Evolutionary conservation across 2,329 filamentous ascomycete species (phyloP).

Genomic region (Fusarium keratoplasticum): DNA sequence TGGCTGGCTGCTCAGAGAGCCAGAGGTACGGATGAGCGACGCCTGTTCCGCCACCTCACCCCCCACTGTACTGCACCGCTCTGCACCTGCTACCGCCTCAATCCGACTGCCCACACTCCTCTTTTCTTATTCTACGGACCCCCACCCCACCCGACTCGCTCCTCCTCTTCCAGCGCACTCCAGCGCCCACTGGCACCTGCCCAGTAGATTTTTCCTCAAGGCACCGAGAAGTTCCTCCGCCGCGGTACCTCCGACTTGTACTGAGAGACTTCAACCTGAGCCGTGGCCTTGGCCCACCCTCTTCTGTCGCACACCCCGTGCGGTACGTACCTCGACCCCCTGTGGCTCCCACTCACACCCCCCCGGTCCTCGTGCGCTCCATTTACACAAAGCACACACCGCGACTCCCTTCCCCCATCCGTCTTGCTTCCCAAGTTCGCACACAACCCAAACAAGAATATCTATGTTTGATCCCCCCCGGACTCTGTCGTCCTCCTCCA

Average conservation of each 20-base stretch:
- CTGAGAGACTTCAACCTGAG: slow-evolving; percentile 32
- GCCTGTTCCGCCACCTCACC: slow-evolving; percentile 7
- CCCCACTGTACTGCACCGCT: slow-evolving; percentile 2
- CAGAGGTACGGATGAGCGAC: slow-evolving; percentile 22
- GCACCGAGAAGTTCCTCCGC: slow-evolving; percentile 12
- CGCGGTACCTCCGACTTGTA: slow-evolving; percentile 44
- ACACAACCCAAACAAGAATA: slow-evolving; percentile 45
- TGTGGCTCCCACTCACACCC: slow-evolving; percentile 16
- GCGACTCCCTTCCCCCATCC: slow-evolving; percentile 46
- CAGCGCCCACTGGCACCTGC: slow-evolving; percentile 20
- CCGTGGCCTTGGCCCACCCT: neutral
- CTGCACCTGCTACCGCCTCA: slow-evolving; percentile 1
- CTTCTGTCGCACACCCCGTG: neutral
- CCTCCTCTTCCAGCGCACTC: slow-evolving; percentile 22
- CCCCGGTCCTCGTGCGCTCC: slow-evolving; percentile 38
- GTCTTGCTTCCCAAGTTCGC: slow-evolving; percentile 39
- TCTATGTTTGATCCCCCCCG: slow-evolving; percentile 44
- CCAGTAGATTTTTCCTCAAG: slow-evolving; percentile 17
- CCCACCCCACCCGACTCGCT: slow-evolving; percentile 28
- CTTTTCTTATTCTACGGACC: neutral
- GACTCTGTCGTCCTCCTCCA: slow-evolving; percentile 40
- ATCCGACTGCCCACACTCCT: slow-evolving; percentile 24
- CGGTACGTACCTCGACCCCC: slow-evolving; percentile 24
- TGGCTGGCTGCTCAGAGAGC: slow-evolving; percentile 14
- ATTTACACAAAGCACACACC: slow-evolving; percentile 43